Percentiles rank a stretch among this genome's conserved stretches.
These are phyloP conservation scores for Persicaria tinctoria DNA, from an alignment of 148 eudicot genomes.

Conservation along the genomic window DNA sequence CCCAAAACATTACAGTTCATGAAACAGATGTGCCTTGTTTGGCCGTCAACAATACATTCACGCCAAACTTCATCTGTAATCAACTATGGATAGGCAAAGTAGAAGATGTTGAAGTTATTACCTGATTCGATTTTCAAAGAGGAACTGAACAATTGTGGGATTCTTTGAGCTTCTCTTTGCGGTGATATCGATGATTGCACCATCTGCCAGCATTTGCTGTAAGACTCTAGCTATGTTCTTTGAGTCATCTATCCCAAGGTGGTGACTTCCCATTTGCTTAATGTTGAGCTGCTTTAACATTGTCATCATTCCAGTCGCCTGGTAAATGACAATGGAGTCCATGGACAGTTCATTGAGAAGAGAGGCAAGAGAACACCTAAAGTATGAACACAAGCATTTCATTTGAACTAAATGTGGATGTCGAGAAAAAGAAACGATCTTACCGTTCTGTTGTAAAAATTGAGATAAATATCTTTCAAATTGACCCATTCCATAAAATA, in stretches of 20 bases:
- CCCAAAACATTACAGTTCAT: neutral
- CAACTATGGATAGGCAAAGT: neutral
- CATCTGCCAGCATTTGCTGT: constrained; percentile 72
- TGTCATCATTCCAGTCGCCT: constrained; percentile 93
- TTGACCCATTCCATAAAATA: constrained; percentile 98
- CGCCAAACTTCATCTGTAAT: neutral
- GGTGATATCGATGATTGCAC: constrained; percentile 67
- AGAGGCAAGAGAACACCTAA: neutral
- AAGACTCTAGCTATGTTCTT: constrained; percentile 75
- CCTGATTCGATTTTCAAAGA: constrained; percentile 64
- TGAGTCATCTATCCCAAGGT: constrained; percentile 88
- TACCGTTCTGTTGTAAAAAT: constrained; percentile 79
- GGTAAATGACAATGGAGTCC: neutral
- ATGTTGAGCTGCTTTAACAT: constrained; percentile 75
- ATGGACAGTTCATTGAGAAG: neutral
- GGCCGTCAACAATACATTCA: neutral
- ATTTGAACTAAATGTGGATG: neutral
- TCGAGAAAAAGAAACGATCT: constrained; percentile 3
- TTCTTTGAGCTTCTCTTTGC: constrained; percentile 42
- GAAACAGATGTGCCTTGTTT: neutral
- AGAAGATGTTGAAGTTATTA: constrained; percentile 25
- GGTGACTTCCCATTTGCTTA: constrained; percentile 76
- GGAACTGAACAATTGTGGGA: constrained; percentile 54
- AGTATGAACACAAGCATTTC: neutral
- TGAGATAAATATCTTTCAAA: constrained; percentile 75